Evolutionary conservation across 176 grass and related monocot genomes (phyloP), one percentile per base, ranked within the genome.

Genomic region (Juncus inflexus): DNA sequence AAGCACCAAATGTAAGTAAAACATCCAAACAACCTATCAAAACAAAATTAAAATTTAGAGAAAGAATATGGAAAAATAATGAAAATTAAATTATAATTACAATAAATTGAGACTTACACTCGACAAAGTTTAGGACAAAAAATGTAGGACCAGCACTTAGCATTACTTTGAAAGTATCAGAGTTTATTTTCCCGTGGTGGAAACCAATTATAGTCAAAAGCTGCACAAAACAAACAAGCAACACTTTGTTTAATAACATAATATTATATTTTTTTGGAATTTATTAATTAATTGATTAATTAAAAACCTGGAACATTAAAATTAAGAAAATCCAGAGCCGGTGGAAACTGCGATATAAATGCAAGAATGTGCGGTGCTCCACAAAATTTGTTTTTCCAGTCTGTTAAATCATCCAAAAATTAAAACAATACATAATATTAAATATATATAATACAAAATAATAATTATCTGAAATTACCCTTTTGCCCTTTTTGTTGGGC

Each of bases 241-340:
- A 28, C 19, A 28, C 19, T 28, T 28, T 28, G 19, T 28, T 28
- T 28, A 28, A 28, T 28, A 28, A 28, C 19, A 74, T 50, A 63
- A 51, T 42, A 36, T 47, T 65, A 47, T 28, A 43, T 51, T 41
- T 15, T 13, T 71, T 16, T 39, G 43, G 43, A 47, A 47, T 47
- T 47, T 47, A 6, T 47, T 28, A 28, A 28, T 28, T 28, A 28
- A 28, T 28, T 28, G 0, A 28, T 28, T 28, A 43, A 42, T 7
- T 42, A 79, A 74, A 61, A 66, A 91, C 92, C 85, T 91, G 92
- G 70, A 91, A 97, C 92, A 97, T 97, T 75, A 97, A 74, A 47
- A 97, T 16, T 64, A 97, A 76, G 69, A 97, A 97, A 91, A 97
- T 86, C 92, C 92, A 97, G n/a, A 97, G 74, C 11, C 92, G 92